Evolutionary conservation across 345 rosid genomes (phyloP).

Genomic region (Syzygium jambos): DNA sequence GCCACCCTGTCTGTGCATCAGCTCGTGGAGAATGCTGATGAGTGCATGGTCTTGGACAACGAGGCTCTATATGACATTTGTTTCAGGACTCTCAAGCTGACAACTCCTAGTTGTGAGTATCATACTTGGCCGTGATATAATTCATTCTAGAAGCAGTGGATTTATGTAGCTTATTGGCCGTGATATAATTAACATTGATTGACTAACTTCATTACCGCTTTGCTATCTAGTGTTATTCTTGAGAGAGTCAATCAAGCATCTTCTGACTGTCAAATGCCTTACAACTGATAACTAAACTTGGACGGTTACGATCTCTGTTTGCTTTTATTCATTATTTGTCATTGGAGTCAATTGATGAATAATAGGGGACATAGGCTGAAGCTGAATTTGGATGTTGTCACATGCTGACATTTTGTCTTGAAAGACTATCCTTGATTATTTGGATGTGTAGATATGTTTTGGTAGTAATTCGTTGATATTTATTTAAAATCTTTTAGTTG

Average conservation of each 20-base stretch:
- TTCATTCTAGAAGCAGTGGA: background rate
- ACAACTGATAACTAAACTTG: background rate
- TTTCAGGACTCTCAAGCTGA: constrained; percentile 22
- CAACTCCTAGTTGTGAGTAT: constrained; percentile 24
- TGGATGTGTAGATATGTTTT: background rate
- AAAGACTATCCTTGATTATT: background rate
- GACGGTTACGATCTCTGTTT: background rate
- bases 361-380: background rate
- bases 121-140: background rate
- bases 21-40: constrained; percentile 28
- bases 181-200: background rate
- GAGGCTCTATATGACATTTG: constrained; percentile 25
- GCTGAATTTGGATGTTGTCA: background rate
- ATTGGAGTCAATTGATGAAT: background rate
- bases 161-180: background rate
- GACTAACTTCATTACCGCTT: background rate
- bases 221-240: background rate
- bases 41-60: constrained; percentile 28
- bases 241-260: background rate
- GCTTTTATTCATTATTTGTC: background rate
- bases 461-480: background rate
- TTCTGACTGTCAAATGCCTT: background rate
- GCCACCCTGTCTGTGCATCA: constrained; percentile 29
- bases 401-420: background rate
- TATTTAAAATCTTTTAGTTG: too few species aligned